Evolutionary conservation across 441 rosid species (phyloP), one percentile per base, ranked within the genome.

Genomic region (Pelargonium cotyledonis): DNA sequence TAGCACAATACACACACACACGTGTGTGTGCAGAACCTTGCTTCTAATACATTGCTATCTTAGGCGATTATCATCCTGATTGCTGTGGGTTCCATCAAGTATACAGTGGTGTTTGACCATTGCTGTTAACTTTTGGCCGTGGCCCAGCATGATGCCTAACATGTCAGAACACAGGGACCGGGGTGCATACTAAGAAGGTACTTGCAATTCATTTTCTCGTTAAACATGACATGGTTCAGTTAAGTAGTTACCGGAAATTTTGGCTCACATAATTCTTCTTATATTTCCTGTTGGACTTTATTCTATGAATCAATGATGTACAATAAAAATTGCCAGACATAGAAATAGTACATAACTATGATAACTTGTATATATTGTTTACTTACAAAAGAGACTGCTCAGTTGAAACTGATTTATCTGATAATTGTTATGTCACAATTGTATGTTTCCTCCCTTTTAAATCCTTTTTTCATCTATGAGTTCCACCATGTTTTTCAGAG

Each of bases 41-140:
- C 47, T 64, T 65, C 19, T 16, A 53, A 51, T 46, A 69, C 23
- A 47, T 40, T 63, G 15, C 67, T 43, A 31, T 70, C 74, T 71
- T 66, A 65, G 60, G 31, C 73, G 74, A 73, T 76, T 66, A 55
- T 70, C 73, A 40, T 71, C 67, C 66, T 73, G 55, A 62, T 63
- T 79, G 78, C 71, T 76, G 43, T 85, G 89, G 97, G 97, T 91
- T 86, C 73, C 97, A 94, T 80, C 94, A 89, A 77, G 86, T 91
- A 49, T 92, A 91, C 76, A 90, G 97, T 67, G 84, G 83, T 65
- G 88, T 76, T 78, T 94, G 80, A 94, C 90, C 43, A 78, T 89
- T 65, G 94, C 41, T 64, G 89, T 91, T 76, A 91, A 94, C 80
- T 88, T 89, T 82, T 94, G 99, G 96, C 90, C 97, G 97, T 83